phyloP scores from a whole-genome alignment of 257 asterid genomes.

The Gentiana dahurica region DNA sequence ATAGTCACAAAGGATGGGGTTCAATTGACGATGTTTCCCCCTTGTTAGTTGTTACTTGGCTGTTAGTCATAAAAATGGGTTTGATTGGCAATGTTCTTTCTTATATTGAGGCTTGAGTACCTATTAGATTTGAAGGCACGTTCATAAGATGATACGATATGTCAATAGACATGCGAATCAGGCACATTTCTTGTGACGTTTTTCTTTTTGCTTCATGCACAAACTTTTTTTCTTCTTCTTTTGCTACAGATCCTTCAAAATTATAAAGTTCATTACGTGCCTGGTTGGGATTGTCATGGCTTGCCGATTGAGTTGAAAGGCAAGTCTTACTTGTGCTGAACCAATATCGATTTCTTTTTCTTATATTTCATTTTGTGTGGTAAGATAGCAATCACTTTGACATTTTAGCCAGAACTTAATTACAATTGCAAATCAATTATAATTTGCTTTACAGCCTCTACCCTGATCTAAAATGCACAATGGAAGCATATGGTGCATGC shows the following conservation, averaged over 20 bases:
- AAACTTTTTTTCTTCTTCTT: constrained; percentile 12
- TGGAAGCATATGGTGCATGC: not conserved
- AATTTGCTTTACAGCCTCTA: not conserved
- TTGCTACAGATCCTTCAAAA: constrained; percentile 80
- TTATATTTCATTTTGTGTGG: not conserved
- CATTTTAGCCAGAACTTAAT: not conserved
- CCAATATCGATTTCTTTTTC: not conserved
- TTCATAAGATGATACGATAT: no score
- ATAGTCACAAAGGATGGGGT: no score
- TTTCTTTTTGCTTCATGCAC: constrained; percentile 1
- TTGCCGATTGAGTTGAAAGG: constrained; percentile 98
- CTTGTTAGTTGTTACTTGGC: no score
- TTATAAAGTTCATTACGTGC: constrained; percentile 72
- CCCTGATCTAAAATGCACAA: not conserved
- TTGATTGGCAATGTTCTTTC: no score
- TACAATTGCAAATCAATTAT: not conserved
- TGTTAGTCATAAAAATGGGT: no score
- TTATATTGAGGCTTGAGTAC: no score
- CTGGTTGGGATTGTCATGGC: constrained; percentile 99
- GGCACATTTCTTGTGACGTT: constrained; percentile 1
- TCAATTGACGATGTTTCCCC: no score
- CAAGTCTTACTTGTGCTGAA: constrained; percentile 15
- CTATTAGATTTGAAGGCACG: no score
- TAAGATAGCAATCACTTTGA: not conserved
- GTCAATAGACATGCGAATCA: not conserved